These are phyloP conservation scores for Yamadazyma friedrichii DNA, from an alignment of 1,139 yeast genomes.

Conservation along the genomic window DNA sequence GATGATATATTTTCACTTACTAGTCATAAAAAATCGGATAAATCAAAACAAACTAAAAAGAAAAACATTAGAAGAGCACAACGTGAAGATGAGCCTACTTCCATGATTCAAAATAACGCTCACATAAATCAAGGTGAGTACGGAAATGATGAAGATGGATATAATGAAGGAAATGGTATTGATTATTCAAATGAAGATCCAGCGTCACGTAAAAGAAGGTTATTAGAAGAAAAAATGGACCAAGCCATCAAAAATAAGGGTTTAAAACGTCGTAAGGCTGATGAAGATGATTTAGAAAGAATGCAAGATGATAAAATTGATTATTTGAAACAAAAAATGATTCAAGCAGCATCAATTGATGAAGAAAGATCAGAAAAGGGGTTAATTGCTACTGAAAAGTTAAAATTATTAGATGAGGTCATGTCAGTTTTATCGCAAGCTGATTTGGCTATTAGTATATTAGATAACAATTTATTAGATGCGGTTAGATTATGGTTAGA, in stretches of 20 bases:
- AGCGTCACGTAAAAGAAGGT: constrained; percentile 62
- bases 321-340: constrained; percentile 83
- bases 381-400: constrained; percentile 81
- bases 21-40: constrained; percentile 27
- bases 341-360: constrained; percentile 87
- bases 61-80: constrained; percentile 34
- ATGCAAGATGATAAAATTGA: constrained; percentile 92
- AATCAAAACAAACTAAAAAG: constrained; percentile 29
- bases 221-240: constrained; percentile 78
- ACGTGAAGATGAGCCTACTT: constrained; percentile 9
- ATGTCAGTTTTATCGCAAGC: constrained; percentile 74
- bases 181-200: constrained; percentile 39
- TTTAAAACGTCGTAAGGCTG: constrained; percentile 58
- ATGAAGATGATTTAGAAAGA: constrained; percentile 90
- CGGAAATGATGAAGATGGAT: not conserved
- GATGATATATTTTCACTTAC: constrained; percentile 32
- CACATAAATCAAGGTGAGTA: too few species aligned
- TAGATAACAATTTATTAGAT: constrained; percentile 91
- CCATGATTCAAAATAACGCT: not conserved
- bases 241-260: constrained; percentile 70
- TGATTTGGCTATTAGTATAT: constrained; percentile 83
- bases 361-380: constrained; percentile 79
- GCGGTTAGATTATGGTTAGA: constrained; percentile 97
- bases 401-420: constrained; percentile 79
- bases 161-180: constrained; percentile 9